phyloP scores from a whole-genome alignment of 495 filamentous ascomycete species.

The Chaetomidium leptoderma region DNA sequence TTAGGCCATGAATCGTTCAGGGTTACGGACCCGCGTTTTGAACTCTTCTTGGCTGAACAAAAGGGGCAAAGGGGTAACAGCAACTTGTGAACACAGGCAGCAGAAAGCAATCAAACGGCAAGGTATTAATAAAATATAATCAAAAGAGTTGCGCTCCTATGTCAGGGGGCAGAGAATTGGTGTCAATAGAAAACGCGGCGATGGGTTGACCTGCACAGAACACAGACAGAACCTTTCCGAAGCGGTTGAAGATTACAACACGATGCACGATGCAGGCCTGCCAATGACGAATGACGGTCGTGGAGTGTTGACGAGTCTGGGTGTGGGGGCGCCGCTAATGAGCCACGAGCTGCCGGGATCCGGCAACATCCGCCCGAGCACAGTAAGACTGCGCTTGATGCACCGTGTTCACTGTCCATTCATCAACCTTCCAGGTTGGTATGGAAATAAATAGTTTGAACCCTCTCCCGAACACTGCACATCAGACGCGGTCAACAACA shows the following conservation, averaged over 20 bases:
- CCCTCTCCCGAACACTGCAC: neutral
- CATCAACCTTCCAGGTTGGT: too few relatives aligned
- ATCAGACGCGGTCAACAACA: neutral
- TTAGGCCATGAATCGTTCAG: neutral
- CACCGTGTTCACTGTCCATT: neutral
- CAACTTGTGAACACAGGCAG: neutral
- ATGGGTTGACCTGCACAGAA: neutral
- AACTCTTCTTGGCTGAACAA: too few relatives aligned
- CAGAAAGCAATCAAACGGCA: neutral
- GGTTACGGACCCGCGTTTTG: neutral
- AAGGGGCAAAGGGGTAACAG: neutral
- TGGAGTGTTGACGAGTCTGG: neutral
- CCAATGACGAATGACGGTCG: conserved; percentile 9
- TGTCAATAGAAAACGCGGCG: neutral
- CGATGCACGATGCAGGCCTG: neutral
- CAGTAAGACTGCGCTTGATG: neutral
- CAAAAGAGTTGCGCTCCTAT: neutral
- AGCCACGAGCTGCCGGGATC: neutral
- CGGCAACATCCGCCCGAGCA: neutral
- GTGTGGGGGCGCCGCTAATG: neutral
- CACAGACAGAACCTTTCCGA: too few relatives aligned
- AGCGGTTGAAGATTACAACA: neutral
- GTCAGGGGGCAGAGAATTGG: neutral
- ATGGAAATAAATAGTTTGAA: neutral
- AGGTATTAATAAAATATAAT: neutral